A percentile compares a stretch with the other conserved stretches of the same genome.
Conservation (phyloP, 2,329 filamentous ascomycete species). For the Calonectria hawksworthii region DNA sequence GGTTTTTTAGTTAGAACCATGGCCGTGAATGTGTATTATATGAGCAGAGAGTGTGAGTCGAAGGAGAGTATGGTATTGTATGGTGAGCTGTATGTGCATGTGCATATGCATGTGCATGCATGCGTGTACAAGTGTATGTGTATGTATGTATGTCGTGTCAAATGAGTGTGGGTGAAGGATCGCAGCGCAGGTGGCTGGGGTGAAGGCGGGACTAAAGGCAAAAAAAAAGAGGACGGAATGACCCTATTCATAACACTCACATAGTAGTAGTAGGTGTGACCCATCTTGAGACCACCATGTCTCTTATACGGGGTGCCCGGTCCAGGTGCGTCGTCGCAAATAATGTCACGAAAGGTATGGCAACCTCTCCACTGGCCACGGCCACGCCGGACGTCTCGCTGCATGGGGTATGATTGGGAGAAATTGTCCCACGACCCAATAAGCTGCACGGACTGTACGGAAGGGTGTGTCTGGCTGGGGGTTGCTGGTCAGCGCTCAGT, state of each 20-base stretch:
- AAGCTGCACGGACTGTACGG: constrained; percentile 80
- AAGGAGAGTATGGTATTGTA: neutral
- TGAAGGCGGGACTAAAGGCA: constrained; percentile 4
- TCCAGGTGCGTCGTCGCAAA: constrained; percentile 77
- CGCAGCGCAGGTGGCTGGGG: neutral
- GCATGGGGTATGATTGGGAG: constrained; percentile 81
- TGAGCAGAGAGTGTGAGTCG: neutral
- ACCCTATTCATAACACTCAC: constrained; percentile 66
- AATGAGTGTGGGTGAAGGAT: constrained; percentile 15
- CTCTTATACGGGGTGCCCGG: constrained; percentile 58
- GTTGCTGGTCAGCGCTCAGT: constrained; percentile 44
- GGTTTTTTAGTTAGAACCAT: constrained; percentile 41
- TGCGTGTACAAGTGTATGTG: neutral
- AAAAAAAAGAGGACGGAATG: constrained; percentile 15
- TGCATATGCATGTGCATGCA: constrained; percentile 8
- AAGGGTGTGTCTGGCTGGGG: constrained; percentile 70
- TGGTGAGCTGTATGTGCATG: constrained; percentile 10
- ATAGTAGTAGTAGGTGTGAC: constrained; percentile 95
- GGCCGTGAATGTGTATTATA: constrained; percentile 23
- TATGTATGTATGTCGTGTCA: constrained; percentile 7
- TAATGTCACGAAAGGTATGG: constrained; percentile 87
- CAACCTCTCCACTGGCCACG: constrained; percentile 88
- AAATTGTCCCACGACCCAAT: constrained; percentile 98
- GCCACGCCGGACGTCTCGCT: constrained; percentile 82
- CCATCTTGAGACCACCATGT: constrained; percentile 89